These are phyloP conservation scores for Rhodotorula sp. DNA, from an alignment of 1,284 basidiomycete genomes.

Conservation along the genomic window DNA sequence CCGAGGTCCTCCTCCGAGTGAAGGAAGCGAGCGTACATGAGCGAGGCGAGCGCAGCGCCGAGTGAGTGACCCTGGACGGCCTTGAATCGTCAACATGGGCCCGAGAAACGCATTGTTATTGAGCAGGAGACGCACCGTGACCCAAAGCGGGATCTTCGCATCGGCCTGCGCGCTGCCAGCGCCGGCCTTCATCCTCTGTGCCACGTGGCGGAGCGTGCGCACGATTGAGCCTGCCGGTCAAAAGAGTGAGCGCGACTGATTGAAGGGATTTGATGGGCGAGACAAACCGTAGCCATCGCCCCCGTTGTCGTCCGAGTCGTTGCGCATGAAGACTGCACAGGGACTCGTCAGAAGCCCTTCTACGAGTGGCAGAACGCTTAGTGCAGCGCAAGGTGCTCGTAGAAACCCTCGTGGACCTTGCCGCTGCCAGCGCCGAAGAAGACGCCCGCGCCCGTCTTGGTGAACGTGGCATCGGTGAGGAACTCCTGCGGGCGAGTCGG, in stretches of 20 bases:
- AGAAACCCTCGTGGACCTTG: constrained; percentile 35
- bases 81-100: not conserved
- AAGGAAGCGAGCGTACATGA: constrained; percentile 34
- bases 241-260: not conserved
- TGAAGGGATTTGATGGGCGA: not conserved
- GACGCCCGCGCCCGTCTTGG: constrained; percentile 14
- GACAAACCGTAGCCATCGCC: constrained; percentile 16
- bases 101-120: not conserved
- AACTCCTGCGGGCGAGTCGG: constrained; percentile 49
- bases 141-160: constrained; percentile 27
- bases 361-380: not conserved
- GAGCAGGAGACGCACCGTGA: constrained; percentile 15
- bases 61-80: constrained; percentile 33
- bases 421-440: constrained; percentile 27
- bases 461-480: constrained; percentile 34
- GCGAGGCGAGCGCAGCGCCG: constrained; percentile 29
- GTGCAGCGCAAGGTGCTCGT: not conserved
- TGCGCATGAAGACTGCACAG: constrained; percentile 11
- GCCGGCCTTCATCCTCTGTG: constrained; percentile 13
- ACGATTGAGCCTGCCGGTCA: constrained; percentile 11
- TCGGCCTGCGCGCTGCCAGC: not conserved
- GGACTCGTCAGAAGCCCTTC: no score
- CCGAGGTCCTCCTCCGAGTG: constrained; percentile 34
- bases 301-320: not conserved
- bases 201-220: constrained; percentile 19